These are phyloP conservation scores for Coniochaeta pulveracea DNA, from an alignment of 2,329 filamentous ascomycete species.

Conservation along the genomic window DNA sequence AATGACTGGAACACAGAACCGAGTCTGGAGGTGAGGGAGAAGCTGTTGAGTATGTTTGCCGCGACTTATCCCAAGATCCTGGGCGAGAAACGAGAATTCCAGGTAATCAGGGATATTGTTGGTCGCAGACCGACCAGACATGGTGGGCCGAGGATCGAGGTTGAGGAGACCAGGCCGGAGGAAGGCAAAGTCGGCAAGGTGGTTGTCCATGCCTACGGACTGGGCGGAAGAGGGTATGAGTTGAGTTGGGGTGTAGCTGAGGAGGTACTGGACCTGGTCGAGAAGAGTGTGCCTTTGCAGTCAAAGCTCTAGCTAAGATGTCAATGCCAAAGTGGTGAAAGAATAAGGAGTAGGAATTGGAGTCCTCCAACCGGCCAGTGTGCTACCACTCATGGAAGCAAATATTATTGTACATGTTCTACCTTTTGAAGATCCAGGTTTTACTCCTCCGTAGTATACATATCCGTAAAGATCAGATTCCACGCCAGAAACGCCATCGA, in stretches of 20 bases:
- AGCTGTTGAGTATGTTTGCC: constrained; percentile 28
- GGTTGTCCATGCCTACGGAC: constrained; percentile 36
- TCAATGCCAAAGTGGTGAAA: no score
- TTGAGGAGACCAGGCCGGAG: constrained; percentile 20
- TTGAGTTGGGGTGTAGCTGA: constrained; percentile 35
- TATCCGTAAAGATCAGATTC: no score
- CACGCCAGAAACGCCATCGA: constrained; percentile 4
- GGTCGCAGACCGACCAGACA: constrained; percentile 16
- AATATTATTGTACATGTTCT: no score
- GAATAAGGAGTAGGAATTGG: no score
- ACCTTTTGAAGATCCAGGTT: no score
- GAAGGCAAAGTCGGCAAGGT: constrained; percentile 5
- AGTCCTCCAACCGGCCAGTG: no score
- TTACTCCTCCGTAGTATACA: no score
- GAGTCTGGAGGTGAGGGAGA: constrained; percentile 30
- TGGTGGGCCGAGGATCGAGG: constrained; percentile 28
- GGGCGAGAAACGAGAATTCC: constrained; percentile 10
- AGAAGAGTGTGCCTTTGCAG: no score
- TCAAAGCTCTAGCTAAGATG: no score
- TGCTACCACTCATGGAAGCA: no score
- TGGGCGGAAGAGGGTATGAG: constrained; percentile 37
- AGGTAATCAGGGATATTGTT: constrained; percentile 17
- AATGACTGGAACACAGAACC: constrained; percentile 42
- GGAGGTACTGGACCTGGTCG: constrained; percentile 24
- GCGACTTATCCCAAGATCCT: constrained; percentile 23